A percentile compares a stretch with the other conserved stretches of the same genome.
Conservation (phyloP, 495 filamentous ascomycete genomes). For the Opeltia flavorubescens region DNA sequence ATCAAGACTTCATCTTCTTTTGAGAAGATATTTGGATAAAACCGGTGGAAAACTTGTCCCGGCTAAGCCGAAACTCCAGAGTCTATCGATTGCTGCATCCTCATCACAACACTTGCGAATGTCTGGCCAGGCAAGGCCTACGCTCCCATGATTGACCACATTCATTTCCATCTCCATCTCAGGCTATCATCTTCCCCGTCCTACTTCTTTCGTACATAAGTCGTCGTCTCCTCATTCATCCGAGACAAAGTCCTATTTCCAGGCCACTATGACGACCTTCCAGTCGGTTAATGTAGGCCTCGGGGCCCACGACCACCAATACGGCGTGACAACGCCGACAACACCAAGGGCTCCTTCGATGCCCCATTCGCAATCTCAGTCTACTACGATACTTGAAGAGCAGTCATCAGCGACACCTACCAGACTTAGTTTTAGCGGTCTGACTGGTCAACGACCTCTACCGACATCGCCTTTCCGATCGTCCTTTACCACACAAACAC, state of each 20-base stretch:
- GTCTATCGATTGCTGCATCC: no score
- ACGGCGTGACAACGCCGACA: slow-evolving; percentile 46
- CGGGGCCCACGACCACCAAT: slow-evolving; percentile 35
- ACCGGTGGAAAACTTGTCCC: no score
- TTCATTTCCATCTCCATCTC: neutral
- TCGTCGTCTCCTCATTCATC: no score
- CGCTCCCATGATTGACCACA: neutral
- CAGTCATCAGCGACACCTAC: slow-evolving; percentile 49
- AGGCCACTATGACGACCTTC: slow-evolving; percentile 41
- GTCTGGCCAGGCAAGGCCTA: neutral
- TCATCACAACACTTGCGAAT: neutral
- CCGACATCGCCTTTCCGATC: slow-evolving; percentile 43
- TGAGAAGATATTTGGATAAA: no score
- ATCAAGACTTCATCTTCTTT: neutral
- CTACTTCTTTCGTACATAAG: no score
- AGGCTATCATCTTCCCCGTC: neutral
- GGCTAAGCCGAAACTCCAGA: no score
- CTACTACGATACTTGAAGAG: slow-evolving; percentile 20
- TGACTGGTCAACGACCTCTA: slow-evolving; percentile 44
- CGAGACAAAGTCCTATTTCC: neutral
- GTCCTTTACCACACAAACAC: slow-evolving; percentile 32
- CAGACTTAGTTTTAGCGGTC: slow-evolving; percentile 39
- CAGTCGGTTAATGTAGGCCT: slow-evolving; percentile 66
- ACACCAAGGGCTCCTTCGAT: slow-evolving; percentile 43
- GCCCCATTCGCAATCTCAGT: slow-evolving; percentile 23